phyloP scores from a whole-genome alignment of 2,329 filamentous ascomycete genomes.

The Coniochaeta sp. region DNA sequence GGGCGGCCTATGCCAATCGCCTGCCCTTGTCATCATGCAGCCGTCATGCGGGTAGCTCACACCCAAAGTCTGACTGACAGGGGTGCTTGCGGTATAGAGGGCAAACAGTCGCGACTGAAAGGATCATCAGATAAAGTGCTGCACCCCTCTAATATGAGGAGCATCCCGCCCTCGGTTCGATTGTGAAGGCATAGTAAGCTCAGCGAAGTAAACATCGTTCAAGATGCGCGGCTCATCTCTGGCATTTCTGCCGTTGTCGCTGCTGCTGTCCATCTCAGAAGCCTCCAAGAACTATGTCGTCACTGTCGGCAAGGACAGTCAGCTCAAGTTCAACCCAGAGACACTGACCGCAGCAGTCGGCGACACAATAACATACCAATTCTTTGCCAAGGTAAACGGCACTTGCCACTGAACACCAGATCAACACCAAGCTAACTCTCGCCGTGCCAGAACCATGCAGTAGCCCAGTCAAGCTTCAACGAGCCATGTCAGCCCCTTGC shows the following conservation, averaged over 20 bases:
- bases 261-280: conserved; percentile 17
- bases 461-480: conserved; percentile 30
- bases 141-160: conserved; percentile 3
- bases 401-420: neutral
- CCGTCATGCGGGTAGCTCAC: neutral
- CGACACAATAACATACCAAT: conserved; percentile 32
- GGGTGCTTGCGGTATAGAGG: too few relatives aligned
- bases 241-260: conserved; percentile 16
- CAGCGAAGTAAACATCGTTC: neutral
- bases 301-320: conserved; percentile 27
- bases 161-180: neutral
- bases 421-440: neutral
- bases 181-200: neutral
- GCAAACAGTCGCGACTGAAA: neutral
- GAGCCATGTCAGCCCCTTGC: conserved; percentile 28
- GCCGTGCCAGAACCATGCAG: conserved; percentile 27
- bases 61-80: neutral
- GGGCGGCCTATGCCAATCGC: neutral
- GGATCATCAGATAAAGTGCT: neutral
- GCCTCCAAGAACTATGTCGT: conserved; percentile 23
- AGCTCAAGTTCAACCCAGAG: conserved; percentile 29
- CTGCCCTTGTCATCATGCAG: neutral
- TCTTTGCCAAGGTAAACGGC: conserved; percentile 26
- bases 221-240: conserved; percentile 22
- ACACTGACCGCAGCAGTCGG: conserved; percentile 24